These are phyloP conservation scores for Aspergillus sp. DNA, from an alignment of 2,329 filamentous ascomycete genomes.

Conservation along the genomic window DNA sequence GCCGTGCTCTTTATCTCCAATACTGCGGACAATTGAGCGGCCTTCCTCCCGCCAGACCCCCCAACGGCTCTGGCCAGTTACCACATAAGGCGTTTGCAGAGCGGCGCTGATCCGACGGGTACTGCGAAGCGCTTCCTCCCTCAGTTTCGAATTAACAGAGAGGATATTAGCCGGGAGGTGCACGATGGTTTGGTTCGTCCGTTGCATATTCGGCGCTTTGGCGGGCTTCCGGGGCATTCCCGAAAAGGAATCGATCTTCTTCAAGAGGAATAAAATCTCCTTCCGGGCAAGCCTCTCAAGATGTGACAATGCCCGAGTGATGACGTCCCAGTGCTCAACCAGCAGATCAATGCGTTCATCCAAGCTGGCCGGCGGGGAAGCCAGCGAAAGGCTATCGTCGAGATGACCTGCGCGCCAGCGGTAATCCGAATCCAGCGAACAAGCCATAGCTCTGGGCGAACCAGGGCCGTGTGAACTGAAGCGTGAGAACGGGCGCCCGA, in stretches of 20 bases:
- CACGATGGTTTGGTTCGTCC: conserved; percentile 40
- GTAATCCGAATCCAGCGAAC: conserved; percentile 34
- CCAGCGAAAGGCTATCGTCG: conserved; percentile 35
- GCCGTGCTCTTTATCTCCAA: conserved; percentile 48
- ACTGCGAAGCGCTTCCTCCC: conserved; percentile 38
- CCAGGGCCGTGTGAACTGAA: conserved; percentile 25
- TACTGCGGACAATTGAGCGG: conserved; percentile 46
- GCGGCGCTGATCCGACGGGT: conserved; percentile 45
- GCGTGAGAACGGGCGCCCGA: conserved; percentile 26
- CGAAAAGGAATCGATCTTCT: conserved; percentile 36
- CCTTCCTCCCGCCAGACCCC: conserved; percentile 54
- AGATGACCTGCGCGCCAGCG: conserved; percentile 28
- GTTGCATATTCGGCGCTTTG: conserved; percentile 40
- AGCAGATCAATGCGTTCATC: conserved; percentile 48
- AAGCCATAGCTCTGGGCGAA: conserved; percentile 27
- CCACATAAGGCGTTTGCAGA: conserved; percentile 47
- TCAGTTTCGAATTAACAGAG: conserved; percentile 35
- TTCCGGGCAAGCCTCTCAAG: conserved; percentile 44
- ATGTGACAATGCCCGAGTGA: conserved; percentile 46
- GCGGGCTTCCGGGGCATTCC: conserved; percentile 34
- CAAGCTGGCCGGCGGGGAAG: conserved; percentile 38
- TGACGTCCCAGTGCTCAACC: conserved; percentile 51
- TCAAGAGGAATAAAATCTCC: conserved; percentile 43
- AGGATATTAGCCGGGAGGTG: conserved; percentile 43
- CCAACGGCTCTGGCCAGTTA: conserved; percentile 51